Evolutionary conservation across 805 yeast species (phyloP), one percentile per base, ranked within the genome.

Genomic region (Candida takata): DNA sequence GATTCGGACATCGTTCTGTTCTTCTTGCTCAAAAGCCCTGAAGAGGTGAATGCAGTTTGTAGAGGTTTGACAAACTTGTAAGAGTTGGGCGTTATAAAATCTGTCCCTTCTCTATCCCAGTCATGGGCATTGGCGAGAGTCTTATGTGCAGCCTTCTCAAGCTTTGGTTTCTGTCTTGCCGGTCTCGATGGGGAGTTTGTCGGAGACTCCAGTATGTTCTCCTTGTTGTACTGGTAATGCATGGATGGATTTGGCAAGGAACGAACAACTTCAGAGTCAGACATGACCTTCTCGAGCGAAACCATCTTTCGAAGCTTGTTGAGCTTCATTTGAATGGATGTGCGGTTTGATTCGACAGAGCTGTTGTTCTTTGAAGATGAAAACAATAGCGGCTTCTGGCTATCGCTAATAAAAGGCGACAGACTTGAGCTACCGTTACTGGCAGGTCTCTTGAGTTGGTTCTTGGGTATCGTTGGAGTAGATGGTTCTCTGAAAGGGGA

Each of bases 61-160:
- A 85, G 66, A 3, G 95, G 95, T 52, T 81, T 83, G 16, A 83
- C 92, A 32, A 76, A 73, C 44, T 76, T 72, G 57, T 79, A 84
- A 12, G 71, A 64, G 27, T 69, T 74, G 2, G 82, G 78, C 1
- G 79, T 70, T 24, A 57, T 49, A 38, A 62, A 63, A n/a, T 54
- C 55, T 4, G 26, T 42, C 5, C 45, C 3, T 27, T 35, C n/a
- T 28, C 27, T 9, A 5, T 37, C 40, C 3, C 28, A 13, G 14
- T 31, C 20, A 32, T 41, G 47, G 17, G 43, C 8, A 18, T 33
- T 41, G 7, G 41, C 10, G 4, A 44, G 19, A 3, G 34, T 31
- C 24, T 42, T 49, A 33, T 38, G 43, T 8, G 18, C 14, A 10
- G 29, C 6, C 18, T 38, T 44, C 14, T 49, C 52, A 2, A 37